Evolutionary conservation across 225 moss, liverwort and hornwort species (phyloP).

Genomic region (Lunularia cruciata): DNA sequence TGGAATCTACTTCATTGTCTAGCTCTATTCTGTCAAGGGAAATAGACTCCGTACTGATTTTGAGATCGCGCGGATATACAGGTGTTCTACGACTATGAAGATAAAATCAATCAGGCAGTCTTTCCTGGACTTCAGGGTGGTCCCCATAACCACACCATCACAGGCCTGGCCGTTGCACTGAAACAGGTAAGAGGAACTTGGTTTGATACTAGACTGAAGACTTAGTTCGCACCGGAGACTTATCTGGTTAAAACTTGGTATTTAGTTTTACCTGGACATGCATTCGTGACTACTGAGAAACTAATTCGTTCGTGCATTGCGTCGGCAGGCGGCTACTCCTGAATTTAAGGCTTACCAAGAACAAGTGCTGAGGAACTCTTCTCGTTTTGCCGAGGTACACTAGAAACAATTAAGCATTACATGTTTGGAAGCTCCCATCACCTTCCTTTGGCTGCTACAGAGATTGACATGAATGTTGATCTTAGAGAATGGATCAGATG

Average conservation of each 20-base stretch:
- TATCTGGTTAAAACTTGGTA: no score
- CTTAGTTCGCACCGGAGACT: no score
- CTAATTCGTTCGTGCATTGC: no score
- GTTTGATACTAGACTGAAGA: no score
- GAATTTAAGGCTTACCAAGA: constrained; percentile 92
- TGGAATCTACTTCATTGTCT: no score
- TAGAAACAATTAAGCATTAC: neutral
- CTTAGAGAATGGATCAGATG: no score
- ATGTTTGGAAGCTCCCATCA: neutral
- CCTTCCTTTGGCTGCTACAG: no score
- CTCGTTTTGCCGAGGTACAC: constrained; percentile 74
- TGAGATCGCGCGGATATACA: constrained; percentile 25
- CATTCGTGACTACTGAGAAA: no score
- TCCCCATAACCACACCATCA: constrained; percentile 94
- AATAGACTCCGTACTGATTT: no score
- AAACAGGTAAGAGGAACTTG: constrained; percentile 60
- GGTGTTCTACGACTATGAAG: constrained; percentile 86
- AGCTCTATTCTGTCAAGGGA: no score
- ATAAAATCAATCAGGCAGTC: constrained; percentile 87
- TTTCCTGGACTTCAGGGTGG: constrained; percentile 99
- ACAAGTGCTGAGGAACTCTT: constrained; percentile 73
- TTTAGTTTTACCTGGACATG: no score
- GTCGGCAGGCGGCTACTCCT: constrained; percentile 86
- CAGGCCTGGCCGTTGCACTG: constrained; percentile 91
- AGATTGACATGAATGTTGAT: no score